Conservation (phyloP, 306 rosid species). For the Ceratonia siliqua region DNA sequence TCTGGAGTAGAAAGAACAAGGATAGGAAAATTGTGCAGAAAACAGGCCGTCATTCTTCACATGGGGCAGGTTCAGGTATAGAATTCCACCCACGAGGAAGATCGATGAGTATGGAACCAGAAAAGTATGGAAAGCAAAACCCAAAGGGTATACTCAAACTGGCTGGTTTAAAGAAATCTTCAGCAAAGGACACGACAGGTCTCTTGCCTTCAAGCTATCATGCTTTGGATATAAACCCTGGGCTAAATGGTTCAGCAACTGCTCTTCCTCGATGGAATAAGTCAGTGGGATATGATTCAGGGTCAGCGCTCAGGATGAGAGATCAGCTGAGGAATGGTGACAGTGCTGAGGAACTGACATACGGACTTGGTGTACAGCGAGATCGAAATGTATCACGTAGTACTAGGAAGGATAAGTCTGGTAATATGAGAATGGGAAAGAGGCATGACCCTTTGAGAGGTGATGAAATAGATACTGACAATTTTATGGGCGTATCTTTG, state of each 20-base stretch:
- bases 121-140: constrained; percentile 65
- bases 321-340: constrained; percentile 58
- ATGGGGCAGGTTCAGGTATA: constrained; percentile 51
- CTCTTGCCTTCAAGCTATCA: constrained; percentile 52
- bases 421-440: constrained; percentile 60
- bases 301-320: constrained; percentile 54
- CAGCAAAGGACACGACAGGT: constrained; percentile 48
- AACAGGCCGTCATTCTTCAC: constrained; percentile 47
- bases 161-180: constrained; percentile 58
- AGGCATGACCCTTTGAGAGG: constrained; percentile 58
- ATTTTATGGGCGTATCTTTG: constrained; percentile 57
- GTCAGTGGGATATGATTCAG: constrained; percentile 53
- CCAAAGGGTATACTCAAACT: constrained; percentile 77
- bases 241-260: constrained; percentile 55
- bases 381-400: constrained; percentile 47
- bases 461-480: constrained; percentile 50
- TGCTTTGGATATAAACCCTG: constrained; percentile 60
- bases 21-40: constrained; percentile 58
- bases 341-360: constrained; percentile 55
- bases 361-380: constrained; percentile 48
- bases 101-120: constrained; percentile 41
- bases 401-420: constrained; percentile 56
- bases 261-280: constrained; percentile 54
- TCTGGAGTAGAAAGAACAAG: constrained; percentile 59
- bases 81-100: constrained; percentile 52